Percentiles rank a stretch among this genome's conserved stretches.
phyloP scores from a whole-genome alignment of 2,329 filamentous ascomycete genomes.

The Venturia aucupariae region DNA sequence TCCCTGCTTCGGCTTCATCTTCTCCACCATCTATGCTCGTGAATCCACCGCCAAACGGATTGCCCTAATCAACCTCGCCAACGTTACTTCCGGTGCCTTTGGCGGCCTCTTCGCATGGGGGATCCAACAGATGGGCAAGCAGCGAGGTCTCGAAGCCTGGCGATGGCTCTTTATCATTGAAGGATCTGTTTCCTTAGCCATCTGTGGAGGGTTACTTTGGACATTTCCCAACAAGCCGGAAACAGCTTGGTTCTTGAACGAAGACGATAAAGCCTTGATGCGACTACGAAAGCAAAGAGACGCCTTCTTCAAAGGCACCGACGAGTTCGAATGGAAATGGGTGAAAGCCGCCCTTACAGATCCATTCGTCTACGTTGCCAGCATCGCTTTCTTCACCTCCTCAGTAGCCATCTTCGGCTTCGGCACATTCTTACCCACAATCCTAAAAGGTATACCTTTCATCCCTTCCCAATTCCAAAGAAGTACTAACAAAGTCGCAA shows the following conservation, averaged over 20 bases:
- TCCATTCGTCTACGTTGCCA: constrained; percentile 23
- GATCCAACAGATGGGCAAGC: constrained; percentile 25
- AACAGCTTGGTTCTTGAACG: constrained; percentile 22
- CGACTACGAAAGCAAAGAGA: constrained; percentile 23
- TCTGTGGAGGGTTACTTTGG: constrained; percentile 18
- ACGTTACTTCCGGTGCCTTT: constrained; percentile 10
- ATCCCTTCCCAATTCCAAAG: too few species aligned
- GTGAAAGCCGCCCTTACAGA: constrained; percentile 24
- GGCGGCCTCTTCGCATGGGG: constrained; percentile 12
- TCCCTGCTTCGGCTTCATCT: constrained; percentile 22
- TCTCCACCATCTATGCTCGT: constrained; percentile 16
- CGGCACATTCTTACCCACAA: constrained; percentile 28
- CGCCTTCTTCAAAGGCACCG: constrained; percentile 22
- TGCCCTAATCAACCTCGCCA: constrained; percentile 2
- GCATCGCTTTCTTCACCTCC: constrained; percentile 26
- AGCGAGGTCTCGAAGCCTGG: constrained; percentile 20
- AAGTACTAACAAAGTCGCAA: too few species aligned
- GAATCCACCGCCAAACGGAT: constrained; percentile 5
- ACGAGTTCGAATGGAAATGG: constrained; percentile 24
- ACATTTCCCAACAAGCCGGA: constrained; percentile 21
- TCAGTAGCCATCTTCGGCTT: constrained; percentile 27
- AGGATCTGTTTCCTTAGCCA: constrained; percentile 15
- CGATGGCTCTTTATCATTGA: constrained; percentile 17
- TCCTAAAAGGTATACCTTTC: constrained; percentile 19
- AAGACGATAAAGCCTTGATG: constrained; percentile 19